Percentiles rank a stretch among this genome's conserved stretches.
These are phyloP conservation scores for Metschnikowia vanudenii DNA, from an alignment of 805 yeast genomes.

Conservation along the genomic window DNA sequence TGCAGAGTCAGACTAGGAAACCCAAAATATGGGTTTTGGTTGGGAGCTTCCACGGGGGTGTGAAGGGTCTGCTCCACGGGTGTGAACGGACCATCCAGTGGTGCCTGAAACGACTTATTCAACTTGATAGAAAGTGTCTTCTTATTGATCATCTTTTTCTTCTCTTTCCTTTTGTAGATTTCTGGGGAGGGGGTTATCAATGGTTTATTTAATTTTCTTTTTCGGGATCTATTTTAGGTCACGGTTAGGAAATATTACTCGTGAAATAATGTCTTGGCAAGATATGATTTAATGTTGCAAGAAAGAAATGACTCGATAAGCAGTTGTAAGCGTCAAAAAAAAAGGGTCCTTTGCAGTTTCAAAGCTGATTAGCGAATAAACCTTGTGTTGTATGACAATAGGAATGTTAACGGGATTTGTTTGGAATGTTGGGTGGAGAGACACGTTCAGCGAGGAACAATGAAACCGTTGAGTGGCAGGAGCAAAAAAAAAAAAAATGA, in stretches of 20 bases:
- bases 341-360: too few relatives aligned
- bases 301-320: too few relatives aligned
- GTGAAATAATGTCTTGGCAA: too few relatives aligned
- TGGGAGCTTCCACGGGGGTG: constrained; percentile 36
- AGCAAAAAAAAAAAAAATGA: constrained; percentile 1
- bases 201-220: too few relatives aligned
- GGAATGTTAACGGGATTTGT: constrained; percentile 6
- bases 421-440: not conserved
- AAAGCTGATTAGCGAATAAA: not conserved
- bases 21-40: constrained; percentile 14
- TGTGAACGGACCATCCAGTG: constrained; percentile 37
- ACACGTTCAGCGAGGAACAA: constrained; percentile 1
- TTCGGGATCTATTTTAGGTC: not conserved
- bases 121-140: constrained; percentile 36
- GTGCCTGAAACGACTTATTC: constrained; percentile 29
- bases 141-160: constrained; percentile 29
- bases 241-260: not conserved
- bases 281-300: too few relatives aligned
- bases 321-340: too few relatives aligned
- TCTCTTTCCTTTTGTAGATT: not conserved
- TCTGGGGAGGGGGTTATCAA: too few relatives aligned
- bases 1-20: constrained; percentile 8
- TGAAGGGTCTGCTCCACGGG: constrained; percentile 44
- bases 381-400: not conserved
- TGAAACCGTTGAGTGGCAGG: not conserved